Evolutionary conservation across 768 basidiomycete genomes (phyloP), one percentile per base, ranked within the genome.

Genomic region (Tylopilus sp.): DNA sequence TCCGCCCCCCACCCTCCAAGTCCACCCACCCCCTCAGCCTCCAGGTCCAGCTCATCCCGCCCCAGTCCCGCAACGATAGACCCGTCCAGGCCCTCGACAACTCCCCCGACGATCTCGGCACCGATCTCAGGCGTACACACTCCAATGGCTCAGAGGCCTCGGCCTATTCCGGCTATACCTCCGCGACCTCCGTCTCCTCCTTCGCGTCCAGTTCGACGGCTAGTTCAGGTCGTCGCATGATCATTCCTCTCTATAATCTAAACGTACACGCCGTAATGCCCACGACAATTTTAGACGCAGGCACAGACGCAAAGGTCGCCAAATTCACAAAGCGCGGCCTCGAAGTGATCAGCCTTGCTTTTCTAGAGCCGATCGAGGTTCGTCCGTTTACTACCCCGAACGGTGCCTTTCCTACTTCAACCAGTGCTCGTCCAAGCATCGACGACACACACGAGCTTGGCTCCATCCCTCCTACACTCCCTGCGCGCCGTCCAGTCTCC

Each of bases 231-330:
- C 76, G 87, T n/a, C 79, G 89, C 53, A 84, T 80, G 67, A 92
- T 93, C 63, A 84, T 92, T 51, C 90, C 92, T 0, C 74, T 94
- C 3, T 92, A 93, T 71, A 93, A 92, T 63, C 78, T 95, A 21
- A 86, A 88, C 54, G 90, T 90, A 1, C 92, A 95, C 68, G 87
- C 90, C 56, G 87, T 94, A 45, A 78, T 92, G 78, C 85, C 89
- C 13, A 94, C 92, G 61, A 82, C 84, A 31, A 85, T 94, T 50
- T 80, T 90, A 26, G 92, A 94, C 63, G 92, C 92, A 0, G 92
- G 92, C 36, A 93, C 91, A 0, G 91, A 92, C 53, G 86, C 87
- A 21, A 89, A 88, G 71, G 84, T 93, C 33, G 89, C 90, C 4
- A 86, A 81, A 57, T 92, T 91, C 63, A 74, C 76, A 50, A 84